Evolutionary conservation across 2,329 filamentous ascomycete genomes (phyloP).

Genomic region (Aaosphaeria pasadenensis): DNA sequence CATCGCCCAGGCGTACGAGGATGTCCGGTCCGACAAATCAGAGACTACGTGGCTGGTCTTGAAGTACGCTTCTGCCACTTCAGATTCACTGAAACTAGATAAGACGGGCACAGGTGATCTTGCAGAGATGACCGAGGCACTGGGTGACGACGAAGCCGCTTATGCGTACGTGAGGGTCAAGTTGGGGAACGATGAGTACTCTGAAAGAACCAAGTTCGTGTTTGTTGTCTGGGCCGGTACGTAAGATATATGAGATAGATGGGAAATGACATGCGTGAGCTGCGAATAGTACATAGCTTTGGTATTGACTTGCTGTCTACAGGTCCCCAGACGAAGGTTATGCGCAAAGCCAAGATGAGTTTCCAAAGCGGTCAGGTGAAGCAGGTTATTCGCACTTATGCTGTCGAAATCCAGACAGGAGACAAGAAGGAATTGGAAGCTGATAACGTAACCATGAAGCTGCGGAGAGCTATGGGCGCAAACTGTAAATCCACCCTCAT

Average conservation of each 20-base stretch:
- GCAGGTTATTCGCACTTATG: conserved; percentile 61
- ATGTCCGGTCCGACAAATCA: conserved; percentile 65
- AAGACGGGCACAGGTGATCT: conserved; percentile 61
- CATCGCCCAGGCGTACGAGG: conserved; percentile 63
- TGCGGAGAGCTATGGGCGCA: conserved; percentile 66
- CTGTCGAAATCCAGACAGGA: conserved; percentile 61
- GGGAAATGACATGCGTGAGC: background rate
- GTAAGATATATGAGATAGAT: conserved; percentile 7
- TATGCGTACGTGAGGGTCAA: conserved; percentile 60
- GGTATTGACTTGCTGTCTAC: background rate
- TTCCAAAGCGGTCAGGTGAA: conserved; percentile 67
- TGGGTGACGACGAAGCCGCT: conserved; percentile 61
- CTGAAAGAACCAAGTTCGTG: conserved; percentile 65
- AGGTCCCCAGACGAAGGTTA: conserved; percentile 56
- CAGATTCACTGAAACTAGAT: conserved; percentile 56
- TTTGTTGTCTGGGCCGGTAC: conserved; percentile 68
- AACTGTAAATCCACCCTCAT: conserved; percentile 56
- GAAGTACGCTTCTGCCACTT: conserved; percentile 55
- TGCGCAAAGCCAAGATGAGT: conserved; percentile 67
- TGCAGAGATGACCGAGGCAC: conserved; percentile 52
- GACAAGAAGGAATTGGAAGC: conserved; percentile 61
- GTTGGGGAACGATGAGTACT: conserved; percentile 70
- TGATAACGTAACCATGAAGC: conserved; percentile 57
- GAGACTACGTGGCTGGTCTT: conserved; percentile 66
- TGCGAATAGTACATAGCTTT: background rate